These are phyloP conservation scores for Podaxis sp. DNA, from an alignment of 768 basidiomycete genomes.

Conservation along the genomic window DNA sequence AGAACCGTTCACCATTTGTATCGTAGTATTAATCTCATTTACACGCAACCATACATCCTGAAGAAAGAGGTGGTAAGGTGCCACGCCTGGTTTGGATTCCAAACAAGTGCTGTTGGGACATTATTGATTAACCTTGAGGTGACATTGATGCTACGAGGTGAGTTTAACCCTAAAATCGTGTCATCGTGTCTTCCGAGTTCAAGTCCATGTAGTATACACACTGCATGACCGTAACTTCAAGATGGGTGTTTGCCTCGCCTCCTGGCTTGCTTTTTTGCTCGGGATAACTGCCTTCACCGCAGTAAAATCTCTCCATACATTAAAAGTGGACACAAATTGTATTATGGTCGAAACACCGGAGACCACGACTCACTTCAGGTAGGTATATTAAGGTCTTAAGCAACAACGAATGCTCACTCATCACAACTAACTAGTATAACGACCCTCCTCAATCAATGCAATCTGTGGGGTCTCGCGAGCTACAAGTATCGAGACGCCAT, in stretches of 20 bases:
- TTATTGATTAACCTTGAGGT: constrained; percentile 1
- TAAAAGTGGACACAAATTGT: constrained; percentile 3
- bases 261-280: neutral
- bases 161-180: neutral
- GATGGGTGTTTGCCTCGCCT: neutral
- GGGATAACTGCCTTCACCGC: neutral
- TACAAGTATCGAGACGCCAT: constrained; percentile 1
- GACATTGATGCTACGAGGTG: constrained; percentile 5
- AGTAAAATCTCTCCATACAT: neutral
- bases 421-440: neutral
- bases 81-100: neutral
- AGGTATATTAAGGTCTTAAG: neutral
- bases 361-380: neutral
- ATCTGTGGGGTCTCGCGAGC: neutral
- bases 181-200: neutral
- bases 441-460: neutral
- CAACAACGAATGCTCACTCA: neutral
- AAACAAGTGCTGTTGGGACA: neutral
- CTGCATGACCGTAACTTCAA: neutral
- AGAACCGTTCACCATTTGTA: neutral
- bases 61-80: neutral
- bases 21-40: neutral
- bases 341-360: neutral
- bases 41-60: neutral
- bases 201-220: neutral